Base-by-base conservation (phyloP, 805 yeast species). In the Starmera dryadoides region DNA sequence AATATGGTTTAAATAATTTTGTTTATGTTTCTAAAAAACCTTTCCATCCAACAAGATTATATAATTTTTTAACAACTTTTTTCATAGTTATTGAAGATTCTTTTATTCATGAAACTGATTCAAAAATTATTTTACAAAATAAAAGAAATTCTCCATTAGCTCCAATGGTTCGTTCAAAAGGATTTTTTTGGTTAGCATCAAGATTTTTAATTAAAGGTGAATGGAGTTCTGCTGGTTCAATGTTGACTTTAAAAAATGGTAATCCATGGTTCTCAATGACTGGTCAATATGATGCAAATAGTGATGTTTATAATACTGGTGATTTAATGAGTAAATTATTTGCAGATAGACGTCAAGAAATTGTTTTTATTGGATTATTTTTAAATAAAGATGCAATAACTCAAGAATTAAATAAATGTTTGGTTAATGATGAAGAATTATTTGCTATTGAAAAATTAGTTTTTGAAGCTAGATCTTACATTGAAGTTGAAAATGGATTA, bases 1-100 rank as follows among this genome's bases (percentile, higher is more conserved):
- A 68, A 44, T 69, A 69, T 47, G 71, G 71, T 29, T 66, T 69
- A 26, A 65, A 59, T 46, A 64, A 63, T 39, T 69, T 69, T 45
- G 60, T 69, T n/a, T 69, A 69, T 48, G 45, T 48, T 26, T 53
- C 70, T 3, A 53, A 69, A 36, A 59, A 52, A 33, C 74, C 75
- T 18, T 69, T 69, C 46, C 73, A 69, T 45, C 75, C 74, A 10
- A 64, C 60, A 41, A 56, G 20, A 31, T 9, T 17, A 14, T 31
- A 10, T 12, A 8, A 14, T 14, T 31, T 31, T 10, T 6, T 31
- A 10, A 16, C 34, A 6, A 17, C 20, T 10, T 31, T 17, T 17
- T 31, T 19, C 22, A 20, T 32, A 10, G 17, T 19, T 8, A 19
- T 32, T 12, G 25, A n/a, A 4, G 32, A 30, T 17, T 30, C 32